These are phyloP conservation scores for Candida arabinofermentans DNA, from an alignment of 805 yeast species.

Conservation along the genomic window DNA sequence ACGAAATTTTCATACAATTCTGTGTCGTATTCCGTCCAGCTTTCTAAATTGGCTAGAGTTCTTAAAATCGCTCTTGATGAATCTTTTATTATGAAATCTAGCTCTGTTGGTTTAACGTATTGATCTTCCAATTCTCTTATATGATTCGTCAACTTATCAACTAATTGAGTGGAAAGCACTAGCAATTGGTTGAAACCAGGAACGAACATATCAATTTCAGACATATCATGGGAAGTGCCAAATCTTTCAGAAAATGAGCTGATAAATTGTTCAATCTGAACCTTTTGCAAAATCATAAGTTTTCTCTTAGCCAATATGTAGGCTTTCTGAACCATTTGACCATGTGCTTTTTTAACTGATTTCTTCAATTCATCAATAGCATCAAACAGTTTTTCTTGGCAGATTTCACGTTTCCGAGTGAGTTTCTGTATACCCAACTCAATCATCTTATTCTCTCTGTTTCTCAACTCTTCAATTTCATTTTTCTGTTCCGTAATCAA, in stretches of 20 bases:
- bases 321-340: conserved; percentile 41
- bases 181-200: conserved; percentile 18
- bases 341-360: conserved; percentile 39
- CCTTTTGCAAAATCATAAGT: conserved; percentile 19
- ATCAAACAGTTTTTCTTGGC: conserved; percentile 37
- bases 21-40: conserved; percentile 50
- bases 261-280: conserved; percentile 30
- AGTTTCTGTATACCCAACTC: conserved; percentile 35
- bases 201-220: conserved; percentile 14
- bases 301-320: conserved; percentile 44
- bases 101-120: conserved; percentile 45
- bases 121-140: conserved; percentile 49
- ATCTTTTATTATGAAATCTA: conserved; percentile 47
- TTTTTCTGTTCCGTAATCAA: conserved; percentile 79
- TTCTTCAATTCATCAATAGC: conserved; percentile 38
- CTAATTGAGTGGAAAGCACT: conserved; percentile 16
- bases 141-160: conserved; percentile 37
- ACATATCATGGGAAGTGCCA: conserved; percentile 10
- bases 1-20: conserved; percentile 38
- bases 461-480: conserved; percentile 65
- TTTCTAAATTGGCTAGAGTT: conserved; percentile 47
- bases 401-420: conserved; percentile 34
- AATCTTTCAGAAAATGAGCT: conserved; percentile 32
- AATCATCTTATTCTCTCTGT: conserved; percentile 44
- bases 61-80: conserved; percentile 43